Conservation (phyloP, 345 rosid species). For the Moricandia moricandioides region DNA sequence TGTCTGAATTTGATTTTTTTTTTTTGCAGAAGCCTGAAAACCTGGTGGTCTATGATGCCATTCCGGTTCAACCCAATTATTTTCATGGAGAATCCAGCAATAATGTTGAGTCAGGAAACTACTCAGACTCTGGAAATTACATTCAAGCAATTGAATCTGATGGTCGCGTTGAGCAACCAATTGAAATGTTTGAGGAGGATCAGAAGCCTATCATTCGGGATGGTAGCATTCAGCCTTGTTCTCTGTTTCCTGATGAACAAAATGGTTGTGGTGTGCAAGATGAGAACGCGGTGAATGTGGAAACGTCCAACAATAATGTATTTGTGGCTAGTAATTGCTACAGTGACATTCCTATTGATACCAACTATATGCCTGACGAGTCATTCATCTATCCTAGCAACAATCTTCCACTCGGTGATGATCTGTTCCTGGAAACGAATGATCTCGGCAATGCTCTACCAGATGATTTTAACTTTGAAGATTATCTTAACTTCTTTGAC, state of each 20-base stretch:
- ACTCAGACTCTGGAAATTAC: slow-evolving; percentile 30
- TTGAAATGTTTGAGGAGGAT: slow-evolving; percentile 46
- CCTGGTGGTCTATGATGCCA: slow-evolving; percentile 44
- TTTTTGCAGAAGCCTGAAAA: slow-evolving; percentile 46
- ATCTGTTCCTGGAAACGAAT: slow-evolving; percentile 53
- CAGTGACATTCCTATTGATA: slow-evolving; percentile 37
- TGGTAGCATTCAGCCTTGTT: slow-evolving; percentile 40
- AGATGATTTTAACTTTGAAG: slow-evolving; percentile 60
- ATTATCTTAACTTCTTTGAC: slow-evolving; percentile 68
- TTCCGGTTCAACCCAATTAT: slow-evolving; percentile 40
- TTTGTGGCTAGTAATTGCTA: slow-evolving; percentile 42
- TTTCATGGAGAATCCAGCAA: slow-evolving; percentile 63
- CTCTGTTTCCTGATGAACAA: slow-evolving; percentile 41
- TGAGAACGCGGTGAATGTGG: slow-evolving; percentile 40
- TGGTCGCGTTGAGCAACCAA: slow-evolving; percentile 29
- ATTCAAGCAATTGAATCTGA: slow-evolving; percentile 28
- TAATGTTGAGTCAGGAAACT: slow-evolving; percentile 40
- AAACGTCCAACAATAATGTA: slow-evolving; percentile 45
- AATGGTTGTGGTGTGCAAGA: slow-evolving; percentile 42
- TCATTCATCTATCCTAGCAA: slow-evolving; percentile 51
- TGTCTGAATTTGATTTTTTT: not conserved
- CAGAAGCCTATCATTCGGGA: slow-evolving; percentile 48
- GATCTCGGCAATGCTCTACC: slow-evolving; percentile 39
- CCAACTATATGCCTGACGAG: slow-evolving; percentile 45
- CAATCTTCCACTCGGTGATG: slow-evolving; percentile 47